Evolutionary conservation across 108 stramenopile species (phyloP).

Genomic region (Parietichytrium sp.): DNA sequence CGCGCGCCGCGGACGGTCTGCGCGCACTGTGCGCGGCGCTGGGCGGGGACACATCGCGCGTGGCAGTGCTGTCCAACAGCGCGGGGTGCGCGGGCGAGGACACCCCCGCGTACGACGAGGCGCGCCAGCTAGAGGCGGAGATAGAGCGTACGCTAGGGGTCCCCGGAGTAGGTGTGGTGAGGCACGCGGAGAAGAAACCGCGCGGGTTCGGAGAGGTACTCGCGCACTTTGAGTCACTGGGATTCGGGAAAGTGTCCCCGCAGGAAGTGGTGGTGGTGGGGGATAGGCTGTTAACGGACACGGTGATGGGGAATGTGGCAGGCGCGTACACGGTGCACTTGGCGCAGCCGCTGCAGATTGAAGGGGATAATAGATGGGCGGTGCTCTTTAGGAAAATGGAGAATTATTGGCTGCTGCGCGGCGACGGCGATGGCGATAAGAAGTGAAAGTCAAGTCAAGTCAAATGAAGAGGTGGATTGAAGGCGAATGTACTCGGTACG

Average conservation of each 20-base stretch:
- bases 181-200: slow-evolving; percentile 54
- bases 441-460: no score
- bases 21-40: slow-evolving; percentile 33
- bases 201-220: slow-evolving; percentile 49
- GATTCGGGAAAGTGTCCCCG: neutral
- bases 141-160: no score
- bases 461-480: no score
- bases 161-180: slow-evolving; percentile 50
- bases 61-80: slow-evolving; percentile 54
- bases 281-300: slow-evolving; percentile 56
- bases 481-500: no score
- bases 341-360: neutral
- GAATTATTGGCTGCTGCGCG: neutral
- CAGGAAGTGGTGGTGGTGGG: slow-evolving; percentile 49
- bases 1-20: neutral
- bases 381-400: neutral
- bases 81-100: slow-evolving; percentile 49
- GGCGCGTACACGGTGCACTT: slow-evolving; percentile 56
- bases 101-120: slow-evolving; percentile 40
- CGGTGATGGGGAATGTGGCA: slow-evolving; percentile 53
- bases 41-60: slow-evolving; percentile 39
- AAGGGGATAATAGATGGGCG: neutral
- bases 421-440: neutral
- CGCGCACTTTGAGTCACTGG: slow-evolving; percentile 41
- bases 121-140: slow-evolving; percentile 41